phyloP scores from a whole-genome alignment of 2,329 filamentous ascomycete genomes.

The Botrytis elliptica region DNA sequence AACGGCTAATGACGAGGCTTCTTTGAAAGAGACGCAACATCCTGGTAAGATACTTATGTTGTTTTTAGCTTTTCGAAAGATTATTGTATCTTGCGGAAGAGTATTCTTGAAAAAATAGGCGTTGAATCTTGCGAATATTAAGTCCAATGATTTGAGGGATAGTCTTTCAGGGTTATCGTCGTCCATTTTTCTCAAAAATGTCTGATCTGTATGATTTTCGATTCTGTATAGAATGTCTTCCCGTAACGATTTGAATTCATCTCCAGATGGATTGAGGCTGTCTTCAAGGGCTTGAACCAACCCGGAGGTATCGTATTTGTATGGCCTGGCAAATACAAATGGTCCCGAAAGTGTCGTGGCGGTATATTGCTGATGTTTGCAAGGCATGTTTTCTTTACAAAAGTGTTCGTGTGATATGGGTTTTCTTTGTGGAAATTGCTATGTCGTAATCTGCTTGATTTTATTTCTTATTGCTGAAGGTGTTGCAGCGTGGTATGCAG shows the following conservation, averaged over 20 bases:
- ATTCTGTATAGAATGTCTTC: background rate
- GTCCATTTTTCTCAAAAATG: background rate
- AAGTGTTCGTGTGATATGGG: background rate
- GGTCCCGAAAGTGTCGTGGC: background rate
- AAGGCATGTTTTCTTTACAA: background rate
- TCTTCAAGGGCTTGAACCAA: background rate
- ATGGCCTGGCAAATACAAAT: background rate
- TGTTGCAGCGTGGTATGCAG: background rate
- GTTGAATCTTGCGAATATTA: background rate
- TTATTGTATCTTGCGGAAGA: background rate
- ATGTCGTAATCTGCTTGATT: background rate
- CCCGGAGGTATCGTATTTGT: background rate
- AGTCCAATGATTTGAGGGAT: background rate
- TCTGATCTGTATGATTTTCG: background rate
- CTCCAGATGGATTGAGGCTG: background rate
- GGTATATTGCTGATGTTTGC: background rate
- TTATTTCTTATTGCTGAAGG: background rate
- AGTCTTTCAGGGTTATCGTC: background rate
- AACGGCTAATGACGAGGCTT: background rate
- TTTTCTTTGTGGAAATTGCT: background rate
- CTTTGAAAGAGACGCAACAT: background rate
- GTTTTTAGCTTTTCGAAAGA: background rate
- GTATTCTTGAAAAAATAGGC: background rate
- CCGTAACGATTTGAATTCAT: background rate
- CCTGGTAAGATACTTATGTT: background rate